Evolutionary conservation across 257 asterid genomes (phyloP), one percentile per base, ranked within the genome.

Genomic region (Salvia miltiorrhiza): DNA sequence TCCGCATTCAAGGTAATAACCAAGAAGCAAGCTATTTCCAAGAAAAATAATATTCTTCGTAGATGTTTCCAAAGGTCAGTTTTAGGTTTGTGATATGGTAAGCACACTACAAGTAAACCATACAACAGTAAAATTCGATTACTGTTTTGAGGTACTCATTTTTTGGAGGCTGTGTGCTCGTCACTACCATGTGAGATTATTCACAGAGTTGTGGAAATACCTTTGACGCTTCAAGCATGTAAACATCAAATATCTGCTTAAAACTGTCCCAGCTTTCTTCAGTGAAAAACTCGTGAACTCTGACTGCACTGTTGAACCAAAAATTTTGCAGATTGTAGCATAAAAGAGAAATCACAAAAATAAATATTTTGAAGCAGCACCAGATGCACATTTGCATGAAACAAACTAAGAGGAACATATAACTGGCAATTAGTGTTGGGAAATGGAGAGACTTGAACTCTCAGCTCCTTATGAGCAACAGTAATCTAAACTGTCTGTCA

Each of bases 361-460:
- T 19, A 73, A 10, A 30, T 21, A 66, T 9, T 23, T 21, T 23
- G 44, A 63, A 23, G 50, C 73, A 66, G 66, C 70, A 63, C 33
- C 44, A 61, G 56, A 59, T 24, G 45, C 56, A 71, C 33, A 55
- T 33, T 19, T 62, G 72, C 28, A 75, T 74, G 70, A 65, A 44
- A 41, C 19, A 63, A 55, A 73, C 24, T 28, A 63, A 47, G 56
- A 60, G 45, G 75, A 54, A 43, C 41, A 77, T 43, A 59, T 74
- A 73, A 78, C 44, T 65, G 69, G 71, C 67, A 43, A 71, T 19
- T 24, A 75, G 80, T 71, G 76, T 72, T 72, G 99, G 98, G 99
- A 94, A 81, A 92, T 94, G 99, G 99, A 94, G 99, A 94, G 97
- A 89, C 93, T 94, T 84, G 99, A 94, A 94, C 97, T 94, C 99